A percentile compares a stretch with the other conserved stretches of the same genome.
phyloP scores from a whole-genome alignment of 2,329 filamentous ascomycete genomes.

The Talaromyces pinophilus region DNA sequence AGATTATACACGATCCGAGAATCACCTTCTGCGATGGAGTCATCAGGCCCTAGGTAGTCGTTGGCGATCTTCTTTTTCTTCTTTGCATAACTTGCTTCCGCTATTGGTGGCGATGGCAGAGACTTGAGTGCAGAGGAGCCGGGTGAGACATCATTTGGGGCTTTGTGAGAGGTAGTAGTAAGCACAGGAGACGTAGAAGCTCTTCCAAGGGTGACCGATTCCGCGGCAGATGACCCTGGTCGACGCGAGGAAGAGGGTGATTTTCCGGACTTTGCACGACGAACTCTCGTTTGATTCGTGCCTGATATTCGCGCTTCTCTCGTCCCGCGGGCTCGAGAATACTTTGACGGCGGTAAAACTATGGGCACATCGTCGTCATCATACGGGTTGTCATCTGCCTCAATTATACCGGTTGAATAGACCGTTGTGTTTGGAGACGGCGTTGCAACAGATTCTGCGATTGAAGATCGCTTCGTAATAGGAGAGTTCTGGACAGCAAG shows the following conservation, averaged over 20 bases:
- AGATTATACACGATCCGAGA: constrained; percentile 72
- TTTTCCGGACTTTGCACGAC: constrained; percentile 16
- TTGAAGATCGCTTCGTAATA: constrained; percentile 11
- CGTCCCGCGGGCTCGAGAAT: constrained; percentile 12
- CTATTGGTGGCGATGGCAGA: neutral
- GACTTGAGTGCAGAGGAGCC: neutral
- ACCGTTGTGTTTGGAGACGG: neutral
- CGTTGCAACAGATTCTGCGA: neutral
- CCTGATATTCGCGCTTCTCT: constrained; percentile 12
- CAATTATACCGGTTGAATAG: neutral
- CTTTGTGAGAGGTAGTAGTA: constrained; percentile 4
- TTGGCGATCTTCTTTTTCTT: constrained; percentile 27
- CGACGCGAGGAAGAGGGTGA: constrained; percentile 20
- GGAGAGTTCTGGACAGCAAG: constrained; percentile 33
- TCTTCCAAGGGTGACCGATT: neutral
- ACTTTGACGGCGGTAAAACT: constrained; percentile 19
- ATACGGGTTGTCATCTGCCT: constrained; percentile 21
- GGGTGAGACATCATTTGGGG: neutral
- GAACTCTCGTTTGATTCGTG: constrained; percentile 3
- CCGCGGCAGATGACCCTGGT: constrained; percentile 9
- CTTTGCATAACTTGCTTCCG: constrained; percentile 10
- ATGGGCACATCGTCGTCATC: constrained; percentile 13
- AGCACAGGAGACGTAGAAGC: constrained; percentile 18
- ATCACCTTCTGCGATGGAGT: constrained; percentile 74
- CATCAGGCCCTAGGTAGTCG: constrained; percentile 48